phyloP scores from a whole-genome alignment of 257 asterid genomes.

The Mitragyna speciosa region DNA sequence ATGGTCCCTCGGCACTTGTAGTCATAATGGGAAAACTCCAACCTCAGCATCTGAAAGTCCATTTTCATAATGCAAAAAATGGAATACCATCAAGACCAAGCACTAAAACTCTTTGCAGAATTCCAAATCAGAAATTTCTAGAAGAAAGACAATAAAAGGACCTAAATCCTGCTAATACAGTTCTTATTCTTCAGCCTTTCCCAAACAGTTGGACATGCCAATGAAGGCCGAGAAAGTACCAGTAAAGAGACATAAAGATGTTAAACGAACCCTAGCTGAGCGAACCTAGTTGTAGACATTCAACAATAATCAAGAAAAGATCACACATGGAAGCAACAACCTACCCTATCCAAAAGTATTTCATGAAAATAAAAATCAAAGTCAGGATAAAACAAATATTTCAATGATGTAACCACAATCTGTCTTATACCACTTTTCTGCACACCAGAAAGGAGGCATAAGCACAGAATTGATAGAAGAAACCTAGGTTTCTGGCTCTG shows the following conservation, averaged over 20 bases:
- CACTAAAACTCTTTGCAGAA: not conserved
- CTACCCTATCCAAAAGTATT: no score
- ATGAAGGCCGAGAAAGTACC: not conserved
- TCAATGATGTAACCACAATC: no score
- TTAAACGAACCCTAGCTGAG: not conserved
- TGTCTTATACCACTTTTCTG: no score
- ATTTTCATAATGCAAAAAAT: not conserved
- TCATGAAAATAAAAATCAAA: not conserved
- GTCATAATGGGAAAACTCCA: conserved; percentile 91
- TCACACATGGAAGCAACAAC: not conserved
- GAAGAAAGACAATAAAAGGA: not conserved
- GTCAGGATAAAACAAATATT: not conserved
- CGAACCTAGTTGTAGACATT: not conserved
- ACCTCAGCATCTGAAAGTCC: conserved; percentile 51
- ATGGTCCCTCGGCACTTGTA: conserved; percentile 71
- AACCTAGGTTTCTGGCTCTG: no score
- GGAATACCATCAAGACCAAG: not conserved
- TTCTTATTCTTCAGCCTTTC: not conserved
- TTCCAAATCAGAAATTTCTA: not conserved
- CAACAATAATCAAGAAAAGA: not conserved
- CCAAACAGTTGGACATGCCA: not conserved
- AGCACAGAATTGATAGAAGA: no score
- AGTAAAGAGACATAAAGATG: not conserved
- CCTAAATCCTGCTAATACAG: not conserved
- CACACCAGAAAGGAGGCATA: no score